Conservation (phyloP, 352 stramenopile species). For the Pythium grandisporangium region DNA sequence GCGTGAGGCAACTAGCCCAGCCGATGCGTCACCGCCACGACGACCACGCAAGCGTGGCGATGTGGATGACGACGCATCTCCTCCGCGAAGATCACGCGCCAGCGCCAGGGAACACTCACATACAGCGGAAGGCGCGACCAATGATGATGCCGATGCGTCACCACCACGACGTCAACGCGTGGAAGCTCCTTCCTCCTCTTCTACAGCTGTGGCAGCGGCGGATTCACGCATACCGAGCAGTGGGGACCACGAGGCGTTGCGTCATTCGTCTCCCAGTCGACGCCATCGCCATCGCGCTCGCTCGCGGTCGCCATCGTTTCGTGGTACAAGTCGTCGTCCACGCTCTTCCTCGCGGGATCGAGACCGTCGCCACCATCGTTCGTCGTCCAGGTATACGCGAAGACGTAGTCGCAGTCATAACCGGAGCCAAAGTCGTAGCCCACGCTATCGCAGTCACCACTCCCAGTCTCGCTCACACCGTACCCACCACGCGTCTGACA, state of each 20-base stretch:
- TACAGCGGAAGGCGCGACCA: not conserved
- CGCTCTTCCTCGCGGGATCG: constrained; percentile 18
- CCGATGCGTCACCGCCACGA: constrained; percentile 21
- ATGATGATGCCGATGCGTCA: constrained; percentile 4
- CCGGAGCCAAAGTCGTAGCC: not conserved
- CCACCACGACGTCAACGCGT: constrained; percentile 3
- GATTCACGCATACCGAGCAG: no score
- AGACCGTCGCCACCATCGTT: constrained; percentile 3
- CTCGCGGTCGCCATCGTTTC: constrained; percentile 1
- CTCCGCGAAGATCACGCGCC: no score
- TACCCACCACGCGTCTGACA: not conserved
- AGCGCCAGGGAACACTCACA: no score
- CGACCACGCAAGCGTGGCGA: not conserved
- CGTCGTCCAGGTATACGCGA: no score
- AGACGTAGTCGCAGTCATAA: no score
- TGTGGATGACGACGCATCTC: constrained; percentile 7
- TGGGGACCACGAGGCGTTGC: constrained; percentile 1
- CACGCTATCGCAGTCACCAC: not conserved
- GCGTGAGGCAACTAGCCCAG: not conserved
- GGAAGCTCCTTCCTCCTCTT: no score
- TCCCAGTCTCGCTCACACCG: not conserved
- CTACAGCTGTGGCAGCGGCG: no score
- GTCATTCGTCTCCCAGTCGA: no score
- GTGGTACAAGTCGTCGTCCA: not conserved
- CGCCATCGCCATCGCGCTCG: not conserved